Evolutionary conservation across 176 grass and related monocot genomes (phyloP).

Genomic region (Eremochloa ophiuroides): DNA sequence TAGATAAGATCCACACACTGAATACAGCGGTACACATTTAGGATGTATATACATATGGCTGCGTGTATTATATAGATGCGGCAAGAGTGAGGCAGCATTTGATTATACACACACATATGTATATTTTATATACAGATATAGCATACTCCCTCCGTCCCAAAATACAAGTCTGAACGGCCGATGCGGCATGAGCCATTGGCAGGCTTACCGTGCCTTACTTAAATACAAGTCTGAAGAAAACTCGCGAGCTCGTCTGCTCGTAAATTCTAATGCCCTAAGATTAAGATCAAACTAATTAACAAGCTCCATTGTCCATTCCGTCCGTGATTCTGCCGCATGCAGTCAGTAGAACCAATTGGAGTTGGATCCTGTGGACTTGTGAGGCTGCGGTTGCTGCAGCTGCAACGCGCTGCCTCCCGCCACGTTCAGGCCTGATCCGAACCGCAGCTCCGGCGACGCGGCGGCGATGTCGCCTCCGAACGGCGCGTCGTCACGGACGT

Average conservation of each 20-base stretch:
- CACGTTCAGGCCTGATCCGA: conserved; percentile 24
- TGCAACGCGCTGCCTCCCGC: conserved; percentile 14
- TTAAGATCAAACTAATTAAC: neutral
- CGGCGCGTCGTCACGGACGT: conserved; percentile 2
- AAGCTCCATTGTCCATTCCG: neutral
- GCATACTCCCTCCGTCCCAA: too few relatives aligned
- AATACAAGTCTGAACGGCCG: too few relatives aligned
- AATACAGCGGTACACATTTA: too few relatives aligned
- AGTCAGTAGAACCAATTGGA: conserved; percentile 26
- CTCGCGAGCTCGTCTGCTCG: neutral
- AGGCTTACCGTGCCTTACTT: neutral
- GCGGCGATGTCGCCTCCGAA: conserved; percentile 21
- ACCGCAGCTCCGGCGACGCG: conserved; percentile 19
- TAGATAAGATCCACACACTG: too few relatives aligned
- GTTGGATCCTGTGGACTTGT: conserved; percentile 16
- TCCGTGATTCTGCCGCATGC: neutral
- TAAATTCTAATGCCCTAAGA: neutral
- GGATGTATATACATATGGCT: too few relatives aligned
- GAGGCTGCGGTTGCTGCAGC: conserved; percentile 19
- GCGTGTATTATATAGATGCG: too few relatives aligned
- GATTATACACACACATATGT: too few relatives aligned
- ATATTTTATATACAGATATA: too few relatives aligned
- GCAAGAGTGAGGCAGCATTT: too few relatives aligned
- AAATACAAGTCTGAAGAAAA: neutral
- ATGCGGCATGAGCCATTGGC: neutral